Evolutionary conservation across 176 grass and related monocot species (phyloP), one percentile per base, ranked within the genome.

Genomic region (Dendrocalamus sinicus): DNA sequence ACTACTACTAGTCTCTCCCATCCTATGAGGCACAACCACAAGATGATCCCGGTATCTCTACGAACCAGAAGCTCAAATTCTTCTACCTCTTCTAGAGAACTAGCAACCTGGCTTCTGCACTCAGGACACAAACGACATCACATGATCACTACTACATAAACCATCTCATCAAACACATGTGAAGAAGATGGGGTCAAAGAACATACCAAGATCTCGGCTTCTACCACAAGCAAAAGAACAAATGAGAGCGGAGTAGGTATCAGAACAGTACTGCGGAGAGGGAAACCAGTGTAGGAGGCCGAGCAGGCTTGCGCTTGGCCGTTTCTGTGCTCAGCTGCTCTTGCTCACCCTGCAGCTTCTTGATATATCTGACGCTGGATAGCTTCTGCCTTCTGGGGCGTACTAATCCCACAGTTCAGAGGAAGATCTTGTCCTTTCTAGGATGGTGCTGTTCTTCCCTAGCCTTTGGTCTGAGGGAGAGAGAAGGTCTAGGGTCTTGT

Each of bases 1-100:
- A 47, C 80, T 85, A 63, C 76, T 79, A 14, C 73, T 90, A 4
- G 89, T 82, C 70, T 91, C 92, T 75, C 83, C 86, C 86, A 80
- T 90, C 70, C 28, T 87, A 23, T 9, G 44, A 83, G n/a, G 37
- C 58, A 73, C 68, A 50, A 23, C 30, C 59, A 14, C 23, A 19
- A 37, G 43, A 54, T 8, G 50, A 39, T 75, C 50, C 60, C 47
- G 14, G 19, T 53, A 35, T 81, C 63, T 46, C 26, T 39, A 52
- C 47, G 46, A 52, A 52, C 12, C 62, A 48, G 39, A 80, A 58
- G 7, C 32, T 80, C 51, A 75, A 53, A 55, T n/a, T 41, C 20
- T 48, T 50, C 20, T 84, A 40, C n/a, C 57, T 72, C 80, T 72
- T 52, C 52, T 20, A 43, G 32, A 44, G 64, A n/a, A 78, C 16